A percentile compares a stretch with the other conserved stretches of the same genome.
Conservation (phyloP, 2,329 filamentous ascomycete genomes). For the Diaporthe sp. region DNA sequence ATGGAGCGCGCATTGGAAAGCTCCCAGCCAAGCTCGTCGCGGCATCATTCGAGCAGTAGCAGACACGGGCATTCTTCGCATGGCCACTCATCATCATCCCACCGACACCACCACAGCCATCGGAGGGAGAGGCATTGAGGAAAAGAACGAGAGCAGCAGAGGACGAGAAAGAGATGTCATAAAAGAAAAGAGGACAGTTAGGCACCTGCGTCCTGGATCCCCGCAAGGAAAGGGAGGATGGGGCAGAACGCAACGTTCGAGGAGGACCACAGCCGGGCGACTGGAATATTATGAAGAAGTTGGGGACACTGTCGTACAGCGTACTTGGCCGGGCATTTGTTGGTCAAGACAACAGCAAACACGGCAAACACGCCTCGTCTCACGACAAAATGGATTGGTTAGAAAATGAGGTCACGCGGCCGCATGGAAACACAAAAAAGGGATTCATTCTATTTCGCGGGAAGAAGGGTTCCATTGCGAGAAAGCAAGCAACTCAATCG, state of each 20-base stretch:
- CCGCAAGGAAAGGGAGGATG: conserved; percentile 8
- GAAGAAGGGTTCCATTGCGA: background rate
- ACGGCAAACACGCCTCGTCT: conserved; percentile 34
- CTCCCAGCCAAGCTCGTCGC: conserved; percentile 58
- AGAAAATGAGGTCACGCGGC: conserved; percentile 48
- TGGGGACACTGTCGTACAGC: conserved; percentile 33
- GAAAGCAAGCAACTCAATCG: conserved; percentile 32
- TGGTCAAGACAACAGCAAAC: conserved; percentile 5
- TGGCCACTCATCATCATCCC: conserved; percentile 46
- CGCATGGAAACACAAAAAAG: conserved; percentile 34
- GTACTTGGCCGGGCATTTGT: conserved; percentile 17
- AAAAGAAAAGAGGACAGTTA: conserved; percentile 1
- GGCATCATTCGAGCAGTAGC: conserved; percentile 54
- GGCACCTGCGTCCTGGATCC: background rate
- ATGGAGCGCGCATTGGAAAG: conserved; percentile 77
- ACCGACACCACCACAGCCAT: conserved; percentile 46
- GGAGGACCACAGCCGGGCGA: conserved; percentile 19
- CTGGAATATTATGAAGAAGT: conserved; percentile 26
- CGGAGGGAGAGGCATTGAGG: conserved; percentile 38
- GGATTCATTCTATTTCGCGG: background rate
- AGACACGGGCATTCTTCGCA: conserved; percentile 49
- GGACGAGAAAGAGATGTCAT: background rate
- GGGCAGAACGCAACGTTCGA: background rate
- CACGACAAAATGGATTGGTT: conserved; percentile 36
- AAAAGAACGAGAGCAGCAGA: background rate